Evolutionary conservation across 1,139 yeast species (phyloP).

Genomic region (Yarrowia galli): DNA sequence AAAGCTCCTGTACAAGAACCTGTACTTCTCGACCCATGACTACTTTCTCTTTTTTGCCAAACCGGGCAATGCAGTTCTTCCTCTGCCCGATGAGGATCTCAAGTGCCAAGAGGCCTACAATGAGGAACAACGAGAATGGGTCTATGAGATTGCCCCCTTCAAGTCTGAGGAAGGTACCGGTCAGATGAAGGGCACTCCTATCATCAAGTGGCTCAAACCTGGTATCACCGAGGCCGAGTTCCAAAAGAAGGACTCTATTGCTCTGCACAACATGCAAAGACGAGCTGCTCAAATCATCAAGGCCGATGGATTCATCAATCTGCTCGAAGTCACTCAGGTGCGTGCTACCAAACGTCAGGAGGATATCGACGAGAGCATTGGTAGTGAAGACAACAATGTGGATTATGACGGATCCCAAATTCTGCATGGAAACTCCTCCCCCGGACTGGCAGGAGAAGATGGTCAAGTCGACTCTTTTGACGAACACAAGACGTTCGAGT

Average conservation of each 20-base stretch:
- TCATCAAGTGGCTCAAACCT: slow-evolving; percentile 60
- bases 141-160: slow-evolving; percentile 61
- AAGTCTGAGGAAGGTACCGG: slow-evolving; percentile 53
- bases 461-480: slow-evolving; percentile 50
- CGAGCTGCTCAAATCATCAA: slow-evolving; percentile 62
- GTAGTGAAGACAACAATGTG: slow-evolving; percentile 19
- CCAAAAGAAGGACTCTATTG: slow-evolving; percentile 60
- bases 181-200: slow-evolving; percentile 53
- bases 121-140: slow-evolving; percentile 44
- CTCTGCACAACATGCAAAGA: slow-evolving; percentile 69
- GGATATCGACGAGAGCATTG: slow-evolving; percentile 6
- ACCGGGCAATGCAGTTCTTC: slow-evolving; percentile 67
- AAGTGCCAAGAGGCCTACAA: slow-evolving; percentile 27
- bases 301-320: slow-evolving; percentile 68
- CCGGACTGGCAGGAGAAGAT: slow-evolving; percentile 48
- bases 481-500: slow-evolving; percentile 58
- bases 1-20: slow-evolving; percentile 60
- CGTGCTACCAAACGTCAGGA: slow-evolving; percentile 35
- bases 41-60: slow-evolving; percentile 66
- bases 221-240: slow-evolving; percentile 54
- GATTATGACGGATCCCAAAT: slow-evolving; percentile 39
- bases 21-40: slow-evolving; percentile 70
- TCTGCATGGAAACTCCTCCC: slow-evolving; percentile 43
- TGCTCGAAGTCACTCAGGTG: slow-evolving; percentile 55
- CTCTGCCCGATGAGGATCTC: slow-evolving; percentile 55